These are phyloP conservation scores for Lippia alba DNA, from an alignment of 305 asterid species.

Conservation along the genomic window DNA sequence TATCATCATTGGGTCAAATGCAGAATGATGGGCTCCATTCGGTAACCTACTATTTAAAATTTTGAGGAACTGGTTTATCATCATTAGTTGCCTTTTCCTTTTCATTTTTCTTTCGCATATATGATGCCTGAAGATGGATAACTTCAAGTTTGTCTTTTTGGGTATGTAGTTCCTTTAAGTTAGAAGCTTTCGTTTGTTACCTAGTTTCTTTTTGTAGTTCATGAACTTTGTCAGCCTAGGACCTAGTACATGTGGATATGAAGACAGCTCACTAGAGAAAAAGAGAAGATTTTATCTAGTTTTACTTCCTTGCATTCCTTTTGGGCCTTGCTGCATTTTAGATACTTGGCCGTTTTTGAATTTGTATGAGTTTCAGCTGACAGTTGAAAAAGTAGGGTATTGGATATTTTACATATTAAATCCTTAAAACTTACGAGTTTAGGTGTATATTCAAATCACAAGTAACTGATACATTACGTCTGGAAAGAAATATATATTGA, in stretches of 20 bases:
- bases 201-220: neutral
- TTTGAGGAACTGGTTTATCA: conserved; percentile 25
- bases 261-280: neutral
- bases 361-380: too few relatives aligned
- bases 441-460: too few relatives aligned
- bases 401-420: too few relatives aligned
- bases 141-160: conserved; percentile 6
- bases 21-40: conserved; percentile 64
- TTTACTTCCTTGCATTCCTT: too few relatives aligned
- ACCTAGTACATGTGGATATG: conserved; percentile 12
- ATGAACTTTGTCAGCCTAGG: conserved; percentile 9
- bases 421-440: too few relatives aligned
- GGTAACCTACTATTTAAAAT: conserved; percentile 47
- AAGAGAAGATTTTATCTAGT: too few relatives aligned
- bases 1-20: conserved; percentile 76
- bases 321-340: neutral
- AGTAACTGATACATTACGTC: too few relatives aligned
- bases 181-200: neutral
- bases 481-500: too few relatives aligned
- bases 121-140: conserved; percentile 3
- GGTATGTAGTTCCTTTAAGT: conserved; percentile 1
- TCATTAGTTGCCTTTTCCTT: conserved; percentile 7
- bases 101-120: conserved; percentile 14
- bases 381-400: too few relatives aligned
- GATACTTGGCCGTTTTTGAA: neutral